A percentile compares a stretch with the other conserved stretches of the same genome.
phyloP scores from a whole-genome alignment of 2,329 filamentous ascomycete species.

The Clarireedia hainanense region DNA sequence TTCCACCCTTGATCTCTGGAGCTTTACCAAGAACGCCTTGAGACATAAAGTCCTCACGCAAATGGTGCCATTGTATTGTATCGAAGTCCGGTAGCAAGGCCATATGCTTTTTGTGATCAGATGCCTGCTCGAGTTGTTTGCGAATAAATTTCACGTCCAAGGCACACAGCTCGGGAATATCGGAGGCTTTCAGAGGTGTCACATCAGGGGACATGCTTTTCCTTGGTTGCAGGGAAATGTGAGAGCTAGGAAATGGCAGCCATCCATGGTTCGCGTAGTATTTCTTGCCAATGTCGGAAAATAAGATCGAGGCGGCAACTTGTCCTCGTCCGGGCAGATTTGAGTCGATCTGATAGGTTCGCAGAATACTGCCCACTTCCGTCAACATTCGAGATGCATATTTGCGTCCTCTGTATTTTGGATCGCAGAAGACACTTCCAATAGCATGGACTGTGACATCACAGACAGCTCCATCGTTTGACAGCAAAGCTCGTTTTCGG shows the following conservation, averaged over 20 bases:
- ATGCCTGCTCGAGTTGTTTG: conserved; percentile 36
- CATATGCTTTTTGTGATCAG: conserved; percentile 42
- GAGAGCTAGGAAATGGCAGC: conserved; percentile 63
- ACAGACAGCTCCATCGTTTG: conserved; percentile 33
- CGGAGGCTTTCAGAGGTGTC: conserved; percentile 44
- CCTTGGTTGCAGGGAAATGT: conserved; percentile 50
- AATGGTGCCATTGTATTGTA: conserved; percentile 68
- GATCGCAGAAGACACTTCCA: conserved; percentile 70
- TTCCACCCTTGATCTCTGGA: conserved; percentile 62
- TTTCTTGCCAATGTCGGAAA: conserved; percentile 75
- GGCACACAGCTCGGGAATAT: conserved; percentile 53
- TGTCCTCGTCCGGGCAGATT: conserved; percentile 30
- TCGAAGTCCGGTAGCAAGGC: conserved; percentile 62
- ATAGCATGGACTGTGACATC: conserved; percentile 65
- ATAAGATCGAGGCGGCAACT: conserved; percentile 66
- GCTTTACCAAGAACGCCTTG: conserved; percentile 47
- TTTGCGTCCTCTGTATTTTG: conserved; percentile 58
- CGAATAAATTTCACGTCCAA: conserved; percentile 58
- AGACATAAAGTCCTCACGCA: conserved; percentile 72
- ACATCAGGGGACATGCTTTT: neutral
- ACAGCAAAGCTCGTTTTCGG: conserved; percentile 48
- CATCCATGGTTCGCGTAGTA: conserved; percentile 78
- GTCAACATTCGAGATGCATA: conserved; percentile 72
- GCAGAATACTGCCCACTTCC: conserved; percentile 50
- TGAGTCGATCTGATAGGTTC: conserved; percentile 42